A percentile compares a stretch with the other conserved stretches of the same genome.
phyloP scores from a whole-genome alignment of 345 rosid species.

The Eucalyptus regnans region DNA sequence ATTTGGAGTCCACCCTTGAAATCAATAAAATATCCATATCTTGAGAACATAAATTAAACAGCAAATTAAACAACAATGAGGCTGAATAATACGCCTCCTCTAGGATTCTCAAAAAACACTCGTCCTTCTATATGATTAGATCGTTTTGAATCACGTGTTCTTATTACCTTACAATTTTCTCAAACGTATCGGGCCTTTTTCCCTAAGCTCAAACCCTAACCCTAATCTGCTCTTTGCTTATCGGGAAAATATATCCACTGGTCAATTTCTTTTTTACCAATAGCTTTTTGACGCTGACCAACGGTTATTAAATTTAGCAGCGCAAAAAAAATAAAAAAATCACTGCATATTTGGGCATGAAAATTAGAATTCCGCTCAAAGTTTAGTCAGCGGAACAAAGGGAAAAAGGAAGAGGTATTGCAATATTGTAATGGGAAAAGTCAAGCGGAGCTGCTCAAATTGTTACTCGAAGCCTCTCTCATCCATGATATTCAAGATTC shows the following conservation, averaged over 20 bases:
- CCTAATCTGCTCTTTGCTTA: neutral
- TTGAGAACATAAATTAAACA: neutral
- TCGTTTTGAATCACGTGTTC: neutral
- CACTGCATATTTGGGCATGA: neutral
- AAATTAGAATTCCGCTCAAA: neutral
- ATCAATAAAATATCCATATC: neutral
- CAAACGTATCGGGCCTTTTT: neutral
- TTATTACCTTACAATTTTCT: neutral
- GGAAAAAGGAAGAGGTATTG: neutral
- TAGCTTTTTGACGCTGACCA: neutral
- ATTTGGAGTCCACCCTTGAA: neutral
- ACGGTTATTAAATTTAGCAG: neutral
- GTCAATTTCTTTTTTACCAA: neutral
- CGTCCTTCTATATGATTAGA: neutral
- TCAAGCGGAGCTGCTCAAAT: neutral
- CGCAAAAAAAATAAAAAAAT: too few relatives aligned
- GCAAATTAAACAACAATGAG: neutral
- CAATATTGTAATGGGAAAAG: neutral
- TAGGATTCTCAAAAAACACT: neutral
- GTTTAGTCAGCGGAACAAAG: neutral
- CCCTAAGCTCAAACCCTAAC: neutral
- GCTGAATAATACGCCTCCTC: neutral
- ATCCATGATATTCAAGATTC: neutral
- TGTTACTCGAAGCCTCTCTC: neutral
- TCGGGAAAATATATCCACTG: neutral